Conservation (phyloP, 1,139 yeast genomes). For the Saccharomyces hybrid region DNA sequence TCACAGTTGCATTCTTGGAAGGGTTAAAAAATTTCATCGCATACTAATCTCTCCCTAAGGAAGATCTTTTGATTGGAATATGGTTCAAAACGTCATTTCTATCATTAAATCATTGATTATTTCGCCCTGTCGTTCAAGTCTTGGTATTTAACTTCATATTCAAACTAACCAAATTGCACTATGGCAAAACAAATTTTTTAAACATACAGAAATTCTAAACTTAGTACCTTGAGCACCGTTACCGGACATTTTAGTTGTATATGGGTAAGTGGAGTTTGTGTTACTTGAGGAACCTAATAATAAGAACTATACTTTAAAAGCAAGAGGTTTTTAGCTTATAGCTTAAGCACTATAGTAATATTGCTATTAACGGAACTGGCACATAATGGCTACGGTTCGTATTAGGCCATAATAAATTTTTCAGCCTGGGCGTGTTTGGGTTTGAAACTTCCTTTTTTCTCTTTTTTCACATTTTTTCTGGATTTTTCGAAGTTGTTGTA, state of each 20-base stretch:
- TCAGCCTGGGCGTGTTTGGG: neutral
- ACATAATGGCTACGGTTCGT: neutral
- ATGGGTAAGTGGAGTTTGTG: neutral
- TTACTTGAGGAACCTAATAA: neutral
- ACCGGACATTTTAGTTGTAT: constrained; percentile 54
- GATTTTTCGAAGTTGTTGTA: neutral
- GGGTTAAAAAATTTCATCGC: too few species aligned
- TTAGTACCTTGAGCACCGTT: constrained; percentile 99
- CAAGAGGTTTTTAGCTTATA: constrained; percentile 6
- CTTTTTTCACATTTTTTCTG: neutral
- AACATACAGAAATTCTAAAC: constrained; percentile 97
- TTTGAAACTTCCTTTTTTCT: neutral
- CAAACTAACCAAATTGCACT: neutral
- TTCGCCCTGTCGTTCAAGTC: neutral
- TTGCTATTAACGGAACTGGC: neutral
- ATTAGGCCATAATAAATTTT: neutral
- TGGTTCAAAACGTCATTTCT: too few species aligned
- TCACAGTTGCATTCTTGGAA: too few species aligned
- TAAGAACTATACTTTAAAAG: neutral
- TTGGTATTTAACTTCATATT: neutral
- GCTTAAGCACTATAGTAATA: neutral
- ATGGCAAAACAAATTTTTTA: constrained; percentile 2
- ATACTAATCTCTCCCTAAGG: too few species aligned
- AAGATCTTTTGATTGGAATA: too few species aligned
- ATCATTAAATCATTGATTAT: too few species aligned